Evolutionary conservation across 352 stramenopile genomes (phyloP).

Genomic region (Phytopythium kandeliae): DNA sequence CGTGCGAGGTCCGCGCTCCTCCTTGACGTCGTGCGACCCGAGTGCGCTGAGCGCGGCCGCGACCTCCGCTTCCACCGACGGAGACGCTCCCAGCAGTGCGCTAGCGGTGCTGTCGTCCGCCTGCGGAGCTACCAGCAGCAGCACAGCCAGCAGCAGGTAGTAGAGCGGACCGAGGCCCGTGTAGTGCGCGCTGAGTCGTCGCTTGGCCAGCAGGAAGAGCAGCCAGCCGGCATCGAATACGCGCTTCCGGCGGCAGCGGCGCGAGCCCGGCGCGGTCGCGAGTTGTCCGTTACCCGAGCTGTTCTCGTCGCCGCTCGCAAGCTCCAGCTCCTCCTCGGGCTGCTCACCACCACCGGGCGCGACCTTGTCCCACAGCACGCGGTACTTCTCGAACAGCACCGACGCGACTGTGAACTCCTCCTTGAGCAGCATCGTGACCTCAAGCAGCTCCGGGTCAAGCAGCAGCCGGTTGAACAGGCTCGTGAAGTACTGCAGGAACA

Average conservation of each 20-base stretch:
- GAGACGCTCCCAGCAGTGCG: slow-evolving; percentile 15
- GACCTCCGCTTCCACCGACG: slow-evolving; percentile 73
- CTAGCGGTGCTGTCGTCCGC: neutral
- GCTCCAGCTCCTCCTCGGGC: slow-evolving; percentile 19
- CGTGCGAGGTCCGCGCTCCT: neutral
- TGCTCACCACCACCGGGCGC: neutral
- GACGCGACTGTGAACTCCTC: slow-evolving; percentile 73
- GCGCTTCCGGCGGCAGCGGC: slow-evolving; percentile 14
- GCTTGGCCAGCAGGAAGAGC: slow-evolving; percentile 60
- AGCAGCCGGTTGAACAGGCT: slow-evolving; percentile 79
- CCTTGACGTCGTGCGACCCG: slow-evolving; percentile 15
- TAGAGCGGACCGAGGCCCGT: slow-evolving; percentile 68
- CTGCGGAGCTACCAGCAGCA: slow-evolving; percentile 51
- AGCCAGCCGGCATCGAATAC: slow-evolving; percentile 72
- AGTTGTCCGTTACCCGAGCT: slow-evolving; percentile 8
- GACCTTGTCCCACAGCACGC: slow-evolving; percentile 49
- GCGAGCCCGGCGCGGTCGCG: slow-evolving; percentile 5
- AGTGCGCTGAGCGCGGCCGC: slow-evolving; percentile 72
- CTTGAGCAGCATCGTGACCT: slow-evolving; percentile 67
- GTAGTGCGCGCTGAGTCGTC: slow-evolving; percentile 34
- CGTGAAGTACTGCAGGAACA: slow-evolving; percentile 67
- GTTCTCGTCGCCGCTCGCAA: slow-evolving; percentile 10
- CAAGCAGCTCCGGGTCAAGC: slow-evolving; percentile 62
- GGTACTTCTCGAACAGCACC: slow-evolving; percentile 77
- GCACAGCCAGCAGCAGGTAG: slow-evolving; percentile 63